Evolutionary conservation across 768 basidiomycete genomes (phyloP).

Genomic region (Podaxis sp.): DNA sequence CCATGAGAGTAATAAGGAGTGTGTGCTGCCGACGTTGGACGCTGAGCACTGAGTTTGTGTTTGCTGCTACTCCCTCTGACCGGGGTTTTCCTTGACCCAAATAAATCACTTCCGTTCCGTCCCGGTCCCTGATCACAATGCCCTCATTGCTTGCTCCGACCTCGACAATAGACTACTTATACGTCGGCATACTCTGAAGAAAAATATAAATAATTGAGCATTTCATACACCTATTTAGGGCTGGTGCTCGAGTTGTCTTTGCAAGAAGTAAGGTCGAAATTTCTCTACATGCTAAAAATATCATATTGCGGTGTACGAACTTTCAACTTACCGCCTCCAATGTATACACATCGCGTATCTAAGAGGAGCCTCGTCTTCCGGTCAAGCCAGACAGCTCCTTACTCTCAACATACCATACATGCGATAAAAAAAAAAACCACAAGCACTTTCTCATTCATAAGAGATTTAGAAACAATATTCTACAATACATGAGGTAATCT

Average conservation of each 20-base stretch:
- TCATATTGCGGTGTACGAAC: neutral
- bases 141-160: neutral
- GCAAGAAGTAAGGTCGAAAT: neutral
- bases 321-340: too few relatives aligned
- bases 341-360: too few relatives aligned
- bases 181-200: neutral
- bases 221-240: too few relatives aligned
- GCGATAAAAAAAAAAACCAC: neutral
- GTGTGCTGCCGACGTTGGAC: slow-evolving; percentile 18
- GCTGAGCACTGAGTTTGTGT: slow-evolving; percentile 17
- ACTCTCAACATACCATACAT: neutral
- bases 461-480: neutral
- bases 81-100: slow-evolving; percentile 29
- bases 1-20: slow-evolving; percentile 42
- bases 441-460: neutral
- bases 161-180: neutral
- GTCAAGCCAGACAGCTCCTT: neutral
- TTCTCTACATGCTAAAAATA: neutral
- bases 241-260: too few relatives aligned
- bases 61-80: slow-evolving; percentile 17
- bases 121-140: slow-evolving; percentile 21
- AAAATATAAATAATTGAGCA: neutral
- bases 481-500: neutral
- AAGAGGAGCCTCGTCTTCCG: too few relatives aligned
- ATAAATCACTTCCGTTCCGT: slow-evolving; percentile 37